phyloP scores from a whole-genome alignment of 2,329 filamentous ascomycete species.

The Lasiodiplodia theobromae region DNA sequence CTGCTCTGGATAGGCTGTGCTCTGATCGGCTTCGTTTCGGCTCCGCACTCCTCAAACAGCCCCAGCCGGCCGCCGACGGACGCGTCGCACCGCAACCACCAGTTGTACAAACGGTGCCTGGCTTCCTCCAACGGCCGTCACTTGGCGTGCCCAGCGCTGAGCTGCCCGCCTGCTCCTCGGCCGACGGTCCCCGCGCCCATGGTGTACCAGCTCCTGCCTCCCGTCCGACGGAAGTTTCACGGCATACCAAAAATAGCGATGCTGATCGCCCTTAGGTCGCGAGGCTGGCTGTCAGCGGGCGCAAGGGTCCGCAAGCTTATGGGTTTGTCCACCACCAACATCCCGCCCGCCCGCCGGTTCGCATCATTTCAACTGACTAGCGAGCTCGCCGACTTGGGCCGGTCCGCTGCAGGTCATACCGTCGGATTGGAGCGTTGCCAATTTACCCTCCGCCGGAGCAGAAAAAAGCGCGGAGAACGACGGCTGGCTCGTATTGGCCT shows the following conservation, averaged over 20 bases:
- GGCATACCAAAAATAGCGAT: conserved; percentile 18
- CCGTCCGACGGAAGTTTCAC: conserved; percentile 14
- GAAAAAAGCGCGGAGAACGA: conserved; percentile 10
- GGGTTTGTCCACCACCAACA: neutral
- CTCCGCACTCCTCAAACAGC: conserved; percentile 14
- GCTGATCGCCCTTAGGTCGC: conserved; percentile 7
- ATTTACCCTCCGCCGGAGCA: neutral
- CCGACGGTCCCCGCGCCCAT: neutral
- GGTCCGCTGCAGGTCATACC: neutral
- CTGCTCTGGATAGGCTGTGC: neutral
- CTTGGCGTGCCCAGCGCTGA: conserved; percentile 3
- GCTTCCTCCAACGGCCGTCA: neutral
- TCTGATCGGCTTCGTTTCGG: conserved; percentile 9
- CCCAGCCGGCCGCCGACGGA: neutral
- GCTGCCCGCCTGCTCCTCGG: neutral
- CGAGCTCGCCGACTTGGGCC: neutral
- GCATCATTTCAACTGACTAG: neutral
- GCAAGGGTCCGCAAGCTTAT: neutral
- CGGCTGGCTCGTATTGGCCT: neutral
- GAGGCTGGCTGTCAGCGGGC: conserved; percentile 11
- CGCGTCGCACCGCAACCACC: neutral
- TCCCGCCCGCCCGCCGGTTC: neutral
- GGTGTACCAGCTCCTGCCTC: neutral
- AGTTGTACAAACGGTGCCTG: conserved; percentile 6
- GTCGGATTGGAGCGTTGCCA: neutral